Base-by-base conservation (phyloP, 2,329 filamentous ascomycete genomes). In the Fusarium sp. region DNA sequence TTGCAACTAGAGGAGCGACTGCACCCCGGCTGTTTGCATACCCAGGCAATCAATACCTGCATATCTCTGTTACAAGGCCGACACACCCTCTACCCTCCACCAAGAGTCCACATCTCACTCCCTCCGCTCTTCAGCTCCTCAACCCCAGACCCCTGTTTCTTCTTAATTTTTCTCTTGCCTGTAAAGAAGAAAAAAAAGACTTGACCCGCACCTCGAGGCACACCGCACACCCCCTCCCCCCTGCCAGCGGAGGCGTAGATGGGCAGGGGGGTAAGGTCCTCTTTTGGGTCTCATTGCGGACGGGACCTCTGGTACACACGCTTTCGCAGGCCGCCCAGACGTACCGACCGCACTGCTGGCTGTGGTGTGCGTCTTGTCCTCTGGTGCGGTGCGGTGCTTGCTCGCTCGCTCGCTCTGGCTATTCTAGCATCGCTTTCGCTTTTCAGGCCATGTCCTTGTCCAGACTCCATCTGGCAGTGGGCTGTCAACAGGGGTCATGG, bases 401-500 rank as follows among this genome's bases (percentile, higher is more conserved):
- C 30, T 30, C 27, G 27, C 27, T 27, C 25, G 27, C 27, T 32
- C 30, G 30, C 48, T 43, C 64, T 60, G 59, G 68, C 43, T 63
- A 25, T 25, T 68, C 35, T 61, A 41, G 41, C 58, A 56, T 65
- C 35, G 60, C 74, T 73, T 50, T 63, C 57, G 66, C 41, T 32
- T 62, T 62, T 35, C 66, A 68, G 67, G 50, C 66, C 60, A 45
- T 54, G 70, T 58, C 63, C 67, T 67, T 63, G 48, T 64, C 54
- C 45, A 66, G 66, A 65, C 63, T 58, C 63, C 63, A 48, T 58
- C 64, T 71, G 43, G 35, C 65, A 75, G 69, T 73, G 72, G 69
- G 64, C 71, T 76, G 73, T 70, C 70, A 71, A 74, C 74, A 78
- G 74, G 76, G 76, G 73, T 70, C 39, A 50, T 72, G 58, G 50